Evolutionary conservation across 306 rosid genomes (phyloP).

Genomic region (Cotoneaster glaucophyllus): DNA sequence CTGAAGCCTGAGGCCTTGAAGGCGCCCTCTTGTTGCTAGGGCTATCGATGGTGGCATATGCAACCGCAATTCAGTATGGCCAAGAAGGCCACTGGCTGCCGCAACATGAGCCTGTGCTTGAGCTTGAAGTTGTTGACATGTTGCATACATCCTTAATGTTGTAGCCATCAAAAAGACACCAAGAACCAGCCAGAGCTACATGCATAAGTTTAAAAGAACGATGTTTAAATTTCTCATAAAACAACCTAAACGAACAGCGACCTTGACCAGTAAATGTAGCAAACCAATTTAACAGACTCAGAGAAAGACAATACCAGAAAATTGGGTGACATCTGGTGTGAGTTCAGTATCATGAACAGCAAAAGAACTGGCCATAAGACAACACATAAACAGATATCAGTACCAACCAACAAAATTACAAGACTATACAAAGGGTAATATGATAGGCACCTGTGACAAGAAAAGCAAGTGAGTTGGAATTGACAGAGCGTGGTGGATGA

Average conservation of each 20-base stretch:
- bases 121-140: conserved; percentile 96
- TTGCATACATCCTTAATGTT: conserved; percentile 90
- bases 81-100: conserved; percentile 81
- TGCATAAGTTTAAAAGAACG: conserved; percentile 2
- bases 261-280: conserved; percentile 2
- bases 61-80: conserved; percentile 79
- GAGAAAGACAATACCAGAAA: conserved; percentile 60
- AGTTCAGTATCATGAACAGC: conserved; percentile 83
- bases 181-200: conserved; percentile 89
- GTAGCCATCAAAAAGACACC: conserved; percentile 98
- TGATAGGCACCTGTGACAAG: conserved; percentile 76
- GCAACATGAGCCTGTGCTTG: conserved; percentile 95
- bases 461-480: conserved; percentile 86
- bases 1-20: conserved; percentile 96
- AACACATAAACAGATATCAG: conserved; percentile 3
- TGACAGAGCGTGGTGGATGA: conserved; percentile 66
- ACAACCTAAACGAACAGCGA: not conserved
- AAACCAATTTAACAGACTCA: conserved; percentile 6
- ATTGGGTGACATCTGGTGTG: conserved; percentile 95
- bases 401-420: not conserved
- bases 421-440: not conserved
- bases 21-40: conserved; percentile 77
- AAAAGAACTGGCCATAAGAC: conserved; percentile 58
- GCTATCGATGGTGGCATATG: conserved; percentile 92
- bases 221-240: not conserved